A percentile compares a stretch with the other conserved stretches of the same genome.
Evolutionary conservation across 495 filamentous ascomycete species (phyloP).

Genomic region (Trichocladium uniseriatum): DNA sequence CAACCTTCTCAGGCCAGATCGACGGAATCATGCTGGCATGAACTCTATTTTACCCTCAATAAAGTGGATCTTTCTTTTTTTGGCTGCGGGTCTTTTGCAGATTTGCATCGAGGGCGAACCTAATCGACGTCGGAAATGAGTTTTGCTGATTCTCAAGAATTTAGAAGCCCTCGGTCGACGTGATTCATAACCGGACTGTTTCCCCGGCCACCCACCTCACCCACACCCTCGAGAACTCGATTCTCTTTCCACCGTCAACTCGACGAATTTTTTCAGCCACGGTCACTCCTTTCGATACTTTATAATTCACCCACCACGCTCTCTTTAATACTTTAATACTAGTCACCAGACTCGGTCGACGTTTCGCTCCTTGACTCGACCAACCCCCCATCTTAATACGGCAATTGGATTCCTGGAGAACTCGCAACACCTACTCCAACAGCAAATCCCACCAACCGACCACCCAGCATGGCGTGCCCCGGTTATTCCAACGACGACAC

Average conservation of each 20-base stretch:
- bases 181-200: constrained; percentile 29
- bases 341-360: constrained; percentile 32
- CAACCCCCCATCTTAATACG: constrained; percentile 21
- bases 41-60: constrained; percentile 20
- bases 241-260: constrained; percentile 19
- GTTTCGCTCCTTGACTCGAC: constrained; percentile 38
- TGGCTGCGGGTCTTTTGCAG: constrained; percentile 16
- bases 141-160: constrained; percentile 15
- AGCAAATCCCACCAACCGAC: constrained; percentile 4
- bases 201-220: constrained; percentile 32
- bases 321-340: constrained; percentile 48
- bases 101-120: background rate
- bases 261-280: constrained; percentile 32
- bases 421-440: constrained; percentile 28
- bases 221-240: constrained; percentile 27
- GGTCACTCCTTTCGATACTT: constrained; percentile 41
- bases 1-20: constrained; percentile 5
- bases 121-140: constrained; percentile 11
- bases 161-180: constrained; percentile 24
- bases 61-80: constrained; percentile 15
- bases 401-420: constrained; percentile 40
- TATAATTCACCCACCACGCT: constrained; percentile 44
- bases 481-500: constrained; percentile 44
- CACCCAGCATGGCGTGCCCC: constrained; percentile 63
- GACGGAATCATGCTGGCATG: constrained; percentile 24